phyloP scores from a whole-genome alignment of 2,329 filamentous ascomycete species.

The Dactylellina haptotyla region DNA sequence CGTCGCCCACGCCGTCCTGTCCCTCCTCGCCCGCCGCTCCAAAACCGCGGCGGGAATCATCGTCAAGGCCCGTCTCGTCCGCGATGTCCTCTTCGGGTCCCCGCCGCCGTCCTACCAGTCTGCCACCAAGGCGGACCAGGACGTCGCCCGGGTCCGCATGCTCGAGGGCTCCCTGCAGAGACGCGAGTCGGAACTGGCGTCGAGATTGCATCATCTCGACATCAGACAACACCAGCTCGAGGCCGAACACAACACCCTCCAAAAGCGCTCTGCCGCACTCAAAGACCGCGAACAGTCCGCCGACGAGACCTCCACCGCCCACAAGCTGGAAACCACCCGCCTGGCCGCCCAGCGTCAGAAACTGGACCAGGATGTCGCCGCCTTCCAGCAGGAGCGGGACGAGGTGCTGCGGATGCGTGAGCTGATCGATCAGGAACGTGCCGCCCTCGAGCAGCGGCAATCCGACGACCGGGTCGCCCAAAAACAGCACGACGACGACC shows the following conservation, averaged over 20 bases:
- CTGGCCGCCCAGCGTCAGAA: conserved; percentile 12
- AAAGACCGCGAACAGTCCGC: conserved; percentile 10
- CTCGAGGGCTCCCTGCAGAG: conserved; percentile 34
- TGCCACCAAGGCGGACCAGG: conserved; percentile 23
- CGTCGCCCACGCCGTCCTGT: conserved; percentile 28
- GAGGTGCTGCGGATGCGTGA: conserved; percentile 31
- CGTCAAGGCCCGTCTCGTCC: conserved; percentile 44
- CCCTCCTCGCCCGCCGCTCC: conserved; percentile 37
- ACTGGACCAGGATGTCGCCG: conserved; percentile 23
- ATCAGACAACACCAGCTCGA: conserved; percentile 24
- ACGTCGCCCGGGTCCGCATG: conserved; percentile 29
- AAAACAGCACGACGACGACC: conserved; percentile 5
- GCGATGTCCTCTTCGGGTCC: conserved; percentile 39
- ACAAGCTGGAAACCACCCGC: not conserved
- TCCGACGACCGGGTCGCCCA: conserved; percentile 40
- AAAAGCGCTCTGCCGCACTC: conserved; percentile 16
- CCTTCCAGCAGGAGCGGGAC: conserved; percentile 20
- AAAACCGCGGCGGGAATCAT: conserved; percentile 33
- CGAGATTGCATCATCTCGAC: conserved; percentile 12
- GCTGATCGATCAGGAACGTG: conserved; percentile 16
- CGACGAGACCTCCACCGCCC: not conserved
- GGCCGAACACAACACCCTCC: conserved; percentile 5
- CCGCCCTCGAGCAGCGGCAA: conserved; percentile 26
- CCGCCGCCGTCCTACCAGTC: conserved; percentile 48
- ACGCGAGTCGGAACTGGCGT: conserved; percentile 29